Conservation (phyloP, 202 grass and related monocot species). For the Hordeum pubiflorum region DNA sequence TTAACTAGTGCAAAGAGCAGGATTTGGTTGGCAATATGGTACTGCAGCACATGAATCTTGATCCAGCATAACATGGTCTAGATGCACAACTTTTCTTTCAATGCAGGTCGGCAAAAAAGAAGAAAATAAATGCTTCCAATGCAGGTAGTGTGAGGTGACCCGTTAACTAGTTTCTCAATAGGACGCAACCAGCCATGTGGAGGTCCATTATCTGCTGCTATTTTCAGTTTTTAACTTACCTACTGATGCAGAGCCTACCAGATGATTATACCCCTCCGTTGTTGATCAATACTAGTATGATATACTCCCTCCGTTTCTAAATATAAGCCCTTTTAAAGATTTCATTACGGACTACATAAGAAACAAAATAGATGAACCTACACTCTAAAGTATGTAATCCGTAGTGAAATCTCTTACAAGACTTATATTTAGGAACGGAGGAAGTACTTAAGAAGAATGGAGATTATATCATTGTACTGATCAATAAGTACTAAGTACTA, state of each 20-base stretch:
- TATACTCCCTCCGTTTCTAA: too few species aligned
- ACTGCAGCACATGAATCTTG: neutral
- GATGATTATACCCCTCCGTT: neutral
- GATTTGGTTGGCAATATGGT: neutral
- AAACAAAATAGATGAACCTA: too few species aligned
- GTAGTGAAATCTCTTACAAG: too few species aligned
- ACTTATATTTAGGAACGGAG: too few species aligned
- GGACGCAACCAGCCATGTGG: neutral
- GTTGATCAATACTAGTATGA: neutral
- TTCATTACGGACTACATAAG: too few species aligned
- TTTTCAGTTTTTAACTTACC: neutral
- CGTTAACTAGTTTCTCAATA: neutral
- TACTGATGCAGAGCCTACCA: neutral
- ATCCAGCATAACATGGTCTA: conserved; percentile 2
- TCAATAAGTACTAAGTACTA: neutral
- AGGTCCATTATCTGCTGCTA: neutral
- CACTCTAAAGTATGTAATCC: too few species aligned
- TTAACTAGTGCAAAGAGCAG: too few species aligned
- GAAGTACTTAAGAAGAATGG: too few species aligned
- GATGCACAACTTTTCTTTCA: conserved; percentile 7
- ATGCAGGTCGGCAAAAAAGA: conserved; percentile 19
- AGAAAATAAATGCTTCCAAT: neutral
- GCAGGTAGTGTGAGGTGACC: neutral
- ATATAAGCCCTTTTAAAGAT: too few species aligned
- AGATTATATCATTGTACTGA: too few species aligned